Evolutionary conservation across 2,329 filamentous ascomycete species (phyloP), one percentile per base, ranked within the genome.

Genomic region (Diaporthe longicolla): DNA sequence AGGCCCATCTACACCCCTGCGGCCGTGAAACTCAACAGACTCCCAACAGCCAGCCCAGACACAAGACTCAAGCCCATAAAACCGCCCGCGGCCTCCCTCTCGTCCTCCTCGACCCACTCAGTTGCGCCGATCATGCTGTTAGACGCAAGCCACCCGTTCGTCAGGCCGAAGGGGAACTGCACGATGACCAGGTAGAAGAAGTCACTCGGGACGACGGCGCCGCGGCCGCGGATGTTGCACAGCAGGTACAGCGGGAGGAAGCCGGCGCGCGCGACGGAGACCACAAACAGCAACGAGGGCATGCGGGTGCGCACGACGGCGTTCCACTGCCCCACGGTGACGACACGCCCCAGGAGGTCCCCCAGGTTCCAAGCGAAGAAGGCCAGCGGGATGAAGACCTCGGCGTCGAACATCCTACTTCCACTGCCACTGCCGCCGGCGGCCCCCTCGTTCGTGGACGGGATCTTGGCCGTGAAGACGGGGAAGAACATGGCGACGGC

Each of bases 21-120:
- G 76, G 91, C 90, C 13, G 91, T 87, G 83, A 98, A 99, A 82
- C 95, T 98, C 81, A 97, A 82, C 79, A 98, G 83, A 84, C 96
- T 98, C n/a, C 97, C 97, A 32, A 88, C 87, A 2, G 95, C 90
- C 83, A 98, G 84, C 0, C 97, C 97, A 7, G 90, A 91, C 24
- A 98, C 94, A n/a, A 98, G 89, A 82, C 93, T 95, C 76, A 98
- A 83, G 4, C 94, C 93, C 97, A 99, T 98, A 82, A 98, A 98
- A 1, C 93, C 95, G 61, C 96, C 97, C 0, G 95, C 92, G 8
- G 95, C 95, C 84, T 98, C 95, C 45, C 93, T 88, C 85, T 99
- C 96, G 13, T 92, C 91, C 1, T 93, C 90, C 5, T 93, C 92
- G 0, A 98, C 95, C 90, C 92, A 96, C 77, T 94, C 91, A 0